Conservation (phyloP, 805 yeast genomes). For the Phaffomyces opuntiae region DNA sequence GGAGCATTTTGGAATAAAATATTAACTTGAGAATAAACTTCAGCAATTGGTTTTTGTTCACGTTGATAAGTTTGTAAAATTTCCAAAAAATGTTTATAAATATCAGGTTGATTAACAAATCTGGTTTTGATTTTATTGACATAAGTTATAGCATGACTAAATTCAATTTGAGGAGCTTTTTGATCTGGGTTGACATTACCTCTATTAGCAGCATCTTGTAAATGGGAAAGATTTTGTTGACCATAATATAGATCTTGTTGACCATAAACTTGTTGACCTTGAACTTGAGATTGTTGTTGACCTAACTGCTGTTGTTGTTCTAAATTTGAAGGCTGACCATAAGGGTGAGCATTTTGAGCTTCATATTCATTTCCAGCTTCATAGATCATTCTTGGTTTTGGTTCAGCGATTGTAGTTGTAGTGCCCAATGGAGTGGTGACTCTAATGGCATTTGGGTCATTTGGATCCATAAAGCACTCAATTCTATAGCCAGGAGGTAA, state of each 20-base stretch:
- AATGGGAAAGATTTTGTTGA: conserved; percentile 24
- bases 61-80: conserved; percentile 94
- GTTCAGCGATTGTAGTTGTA: conserved; percentile 35
- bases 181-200: conserved; percentile 27
- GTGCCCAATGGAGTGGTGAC: conserved; percentile 96
- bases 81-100: conserved; percentile 89
- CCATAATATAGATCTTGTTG: conserved; percentile 6
- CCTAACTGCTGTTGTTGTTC: conserved; percentile 11
- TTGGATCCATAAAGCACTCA: conserved; percentile 83
- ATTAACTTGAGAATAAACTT: conserved; percentile 92
- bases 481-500: conserved; percentile 94
- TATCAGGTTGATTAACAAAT: conserved; percentile 90
- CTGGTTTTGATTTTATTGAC: conserved; percentile 95
- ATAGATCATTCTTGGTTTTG: conserved; percentile 12
- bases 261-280: conserved; percentile 3
- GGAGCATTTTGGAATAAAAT: conserved; percentile 87
- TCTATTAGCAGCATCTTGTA: conserved; percentile 33
- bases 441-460: conserved; percentile 85
- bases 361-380: conserved; percentile 9
- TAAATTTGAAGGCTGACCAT: conserved; percentile 2
- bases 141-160: conserved; percentile 93
- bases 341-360: conserved; percentile 18
- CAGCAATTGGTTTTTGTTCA: conserved; percentile 91
- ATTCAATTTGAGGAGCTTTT: conserved; percentile 68
- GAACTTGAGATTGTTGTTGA: conserved; percentile 8